phyloP scores from a whole-genome alignment of 306 rosid species.

The Prunus davidiana region DNA sequence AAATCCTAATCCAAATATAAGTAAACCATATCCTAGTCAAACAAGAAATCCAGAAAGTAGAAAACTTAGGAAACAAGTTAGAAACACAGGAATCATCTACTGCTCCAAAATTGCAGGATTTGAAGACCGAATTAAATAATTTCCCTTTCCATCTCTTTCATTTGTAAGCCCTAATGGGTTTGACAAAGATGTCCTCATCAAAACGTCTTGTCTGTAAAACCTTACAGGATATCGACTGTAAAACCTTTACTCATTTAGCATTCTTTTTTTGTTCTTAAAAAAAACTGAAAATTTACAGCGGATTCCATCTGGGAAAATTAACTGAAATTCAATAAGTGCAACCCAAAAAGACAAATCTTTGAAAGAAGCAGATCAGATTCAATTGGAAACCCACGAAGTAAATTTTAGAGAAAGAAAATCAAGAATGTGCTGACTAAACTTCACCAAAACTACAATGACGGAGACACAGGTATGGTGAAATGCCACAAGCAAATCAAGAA shows the following conservation, averaged over 20 bases:
- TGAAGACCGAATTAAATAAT: too few relatives aligned
- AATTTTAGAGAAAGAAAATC: not conserved
- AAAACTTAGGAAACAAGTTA: too few relatives aligned
- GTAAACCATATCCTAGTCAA: too few relatives aligned
- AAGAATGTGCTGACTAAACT: slow-evolving; percentile 9
- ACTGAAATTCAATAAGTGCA: not conserved
- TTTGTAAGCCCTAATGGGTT: not conserved
- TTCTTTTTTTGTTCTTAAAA: not conserved
- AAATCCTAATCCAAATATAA: too few relatives aligned
- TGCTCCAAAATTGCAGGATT: too few relatives aligned
- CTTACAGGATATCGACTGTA: not conserved
- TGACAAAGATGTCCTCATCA: too few relatives aligned
- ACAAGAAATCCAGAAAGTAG: too few relatives aligned
- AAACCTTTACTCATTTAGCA: not conserved
- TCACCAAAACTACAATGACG: not conserved
- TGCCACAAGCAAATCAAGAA: slow-evolving; percentile 5
- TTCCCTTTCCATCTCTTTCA: too few relatives aligned
- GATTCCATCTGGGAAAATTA: not conserved
- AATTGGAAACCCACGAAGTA: not conserved
- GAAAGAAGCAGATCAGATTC: slow-evolving; percentile 26
- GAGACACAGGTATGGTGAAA: not conserved
- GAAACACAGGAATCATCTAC: too few relatives aligned
- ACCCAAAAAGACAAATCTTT: not conserved
- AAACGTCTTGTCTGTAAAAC: not conserved
- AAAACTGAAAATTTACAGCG: not conserved